Evolutionary conservation across 257 asterid species (phyloP), one percentile per base, ranked within the genome.

Genomic region (Ophiorrhiza pumila): DNA sequence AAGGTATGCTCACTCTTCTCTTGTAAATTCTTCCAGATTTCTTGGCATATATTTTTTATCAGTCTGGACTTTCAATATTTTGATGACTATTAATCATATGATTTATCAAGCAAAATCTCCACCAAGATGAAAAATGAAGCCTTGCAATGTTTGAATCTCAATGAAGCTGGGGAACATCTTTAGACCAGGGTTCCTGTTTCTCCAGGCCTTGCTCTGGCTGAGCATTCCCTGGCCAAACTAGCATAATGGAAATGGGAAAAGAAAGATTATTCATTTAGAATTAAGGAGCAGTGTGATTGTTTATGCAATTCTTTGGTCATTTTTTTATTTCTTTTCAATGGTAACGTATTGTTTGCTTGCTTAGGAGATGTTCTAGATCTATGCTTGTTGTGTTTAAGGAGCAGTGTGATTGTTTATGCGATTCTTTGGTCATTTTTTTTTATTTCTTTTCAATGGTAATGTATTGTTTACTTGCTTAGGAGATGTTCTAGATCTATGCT

Each of bases 1-100:
- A 84, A 89, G 97, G 97, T 91, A 87, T 42, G 67, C 4, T 47
- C 72, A 45, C 58, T 71, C 62, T 52, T n/a, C 57, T 49, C 64
- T 39, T 68, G 18, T 75, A 17, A 57, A 5, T 12, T 34, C 25
- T 23, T 63, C 7, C 29, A 18, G 25, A n/a, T 50, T 63, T 32
- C 25, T 35, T 50, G 0, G 43, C 15, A 4, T 45, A 27, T 25
- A 29, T 15, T 3, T 23, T 50, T n/a, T 35, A 13, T 32, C 31
- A 67, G 13, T 23, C 47, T 49, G 37, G 7, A 10, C 29, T 39
- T 14, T 13, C 6, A 12, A 22, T 29, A n/a, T 64, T 64, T 64
- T n/a, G n/a, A n/a, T n/a, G n/a, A n/a, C n/a, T n/a, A n/a, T n/a
- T n/a, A n/a, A n/a, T n/a, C 20, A 4, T 7, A 52, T 0, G 10